Base-by-base conservation (phyloP, 1,284 basidiomycete species). In the Ganoderma leucocontextum region DNA sequence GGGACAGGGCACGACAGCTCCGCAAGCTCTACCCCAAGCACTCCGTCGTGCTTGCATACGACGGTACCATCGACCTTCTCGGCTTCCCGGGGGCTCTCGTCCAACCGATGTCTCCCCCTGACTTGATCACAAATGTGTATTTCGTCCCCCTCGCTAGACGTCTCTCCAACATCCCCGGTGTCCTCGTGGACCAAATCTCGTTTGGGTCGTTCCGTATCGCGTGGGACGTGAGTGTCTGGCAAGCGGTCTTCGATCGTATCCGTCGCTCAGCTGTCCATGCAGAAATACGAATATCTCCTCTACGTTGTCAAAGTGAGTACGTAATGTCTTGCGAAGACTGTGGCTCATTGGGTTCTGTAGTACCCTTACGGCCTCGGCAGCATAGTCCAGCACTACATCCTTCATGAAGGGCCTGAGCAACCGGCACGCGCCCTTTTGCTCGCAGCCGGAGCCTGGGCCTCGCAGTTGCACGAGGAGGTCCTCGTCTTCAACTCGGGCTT, bases 401-500 rank as follows among this genome's bases (percentile, higher is more conserved):
- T 93, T 22, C 88, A 92, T 69, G 83, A 91, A 36, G 88, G 90
- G 13, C 82, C 86, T 0, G 85, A 90, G 64, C 83, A 85, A 13
- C 82, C 82, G 1, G 80, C 84, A 3, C 83, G 88, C n/a, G 75
- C 84, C 2, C 80, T 94, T 10, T 78, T 95, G 5, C 75, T 89
- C 25, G 82, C 85, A 2, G 82, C 83, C 6, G 88, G 89, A 0
- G 75, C 84, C 13, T 91, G 83, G 80, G 72, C 80, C 4, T 78
- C 89, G 44, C 82, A 84, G 22, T 78, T 89, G 17, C 87, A 91
- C 58, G 80, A 92, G 13, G 91, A 93, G 72, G 87, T 95, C 65
- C 90, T 91, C 84, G 90, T 95, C 5, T 95, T 88, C 78, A 88
- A 94, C 68, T 84, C 87, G 67, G 88, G 89, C 0, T 86, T 75